Evolutionary conservation across 176 grass and related monocot species (phyloP).

Genomic region (Aegilops speltoides): DNA sequence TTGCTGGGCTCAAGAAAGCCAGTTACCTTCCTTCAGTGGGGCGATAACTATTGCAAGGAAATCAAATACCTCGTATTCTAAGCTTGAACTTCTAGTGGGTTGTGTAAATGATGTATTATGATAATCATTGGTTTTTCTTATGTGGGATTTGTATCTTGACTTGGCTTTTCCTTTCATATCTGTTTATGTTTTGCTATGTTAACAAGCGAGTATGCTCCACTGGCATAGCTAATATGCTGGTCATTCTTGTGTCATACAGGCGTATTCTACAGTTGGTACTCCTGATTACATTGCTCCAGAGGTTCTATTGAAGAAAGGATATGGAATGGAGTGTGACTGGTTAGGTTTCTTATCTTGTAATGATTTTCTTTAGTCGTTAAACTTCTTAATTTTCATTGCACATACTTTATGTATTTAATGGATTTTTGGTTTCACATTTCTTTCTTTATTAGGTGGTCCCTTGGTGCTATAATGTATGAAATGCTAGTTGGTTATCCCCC

Average conservation of each 20-base stretch:
- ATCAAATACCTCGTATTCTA: slow-evolving; percentile 18
- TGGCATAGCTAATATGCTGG: neutral
- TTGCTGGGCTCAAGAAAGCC: neutral
- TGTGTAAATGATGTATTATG: slow-evolving; percentile 19
- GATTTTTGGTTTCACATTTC: slow-evolving; percentile 45
- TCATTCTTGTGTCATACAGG: slow-evolving; percentile 45
- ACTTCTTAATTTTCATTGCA: neutral
- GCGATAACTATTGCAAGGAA: neutral
- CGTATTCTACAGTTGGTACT: slow-evolving; percentile 97
- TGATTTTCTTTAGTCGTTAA: slow-evolving; percentile 15
- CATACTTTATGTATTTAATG: slow-evolving; percentile 37
- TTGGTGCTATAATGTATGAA: slow-evolving; percentile 99
- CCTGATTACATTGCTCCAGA: slow-evolving; percentile 99
- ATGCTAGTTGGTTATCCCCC: slow-evolving; percentile 99
- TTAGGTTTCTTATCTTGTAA: slow-evolving; percentile 45
- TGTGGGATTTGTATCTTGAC: neutral
- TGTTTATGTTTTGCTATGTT: neutral
- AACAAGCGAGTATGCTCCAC: neutral
- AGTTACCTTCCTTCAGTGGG: slow-evolving; percentile 3
- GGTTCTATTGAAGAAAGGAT: slow-evolving; percentile 98
- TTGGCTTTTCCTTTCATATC: neutral
- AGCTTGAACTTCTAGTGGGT: slow-evolving; percentile 13
- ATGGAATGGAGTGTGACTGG: slow-evolving; percentile 99
- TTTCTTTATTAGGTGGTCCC: slow-evolving; percentile 82
- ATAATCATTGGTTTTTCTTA: slow-evolving; percentile 3